Base-by-base conservation (phyloP, 2,329 filamentous ascomycete species). In the Metarhizium sp. region DNA sequence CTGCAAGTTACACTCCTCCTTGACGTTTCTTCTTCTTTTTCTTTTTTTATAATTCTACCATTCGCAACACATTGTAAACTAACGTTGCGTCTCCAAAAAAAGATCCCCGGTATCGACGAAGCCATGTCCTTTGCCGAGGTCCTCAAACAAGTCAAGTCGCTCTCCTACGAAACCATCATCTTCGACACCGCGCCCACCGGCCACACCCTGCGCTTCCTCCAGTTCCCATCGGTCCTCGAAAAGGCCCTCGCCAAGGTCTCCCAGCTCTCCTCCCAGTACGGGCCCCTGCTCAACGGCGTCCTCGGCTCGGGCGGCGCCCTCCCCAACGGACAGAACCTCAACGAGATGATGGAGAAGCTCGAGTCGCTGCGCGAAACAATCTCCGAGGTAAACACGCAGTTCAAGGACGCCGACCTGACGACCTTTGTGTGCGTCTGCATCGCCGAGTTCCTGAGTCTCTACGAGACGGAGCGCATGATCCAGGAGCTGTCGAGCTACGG, bases 101-200 rank as follows among this genome's bases (percentile, higher is more conserved):
- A 95, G 90, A 99, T 99, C 59, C 94, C 94, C 18, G 94, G 94
- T 74, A 95, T 99, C 59, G 94, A 99, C 70, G 94, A 99, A 74
- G 94, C 94, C 71, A 99, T 99, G 94, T 96, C 92, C 56, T 99
- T 99, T 69, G 94, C 94, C 70, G 94, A 99, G 77, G 94, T 99
- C 61, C 82, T 99, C 67, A 99, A 99, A 75, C 94, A 99, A 75
- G 94, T 99, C 76, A 97, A 97, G 76, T 95, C 90, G 45, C 88
- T 97, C 69, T 95, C 91, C 51, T 99, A 99, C 81, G 94, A 97
- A 73, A 90, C 92, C 67, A 97, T 99, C 75, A 90, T 99, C 72
- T 99, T 99, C 81, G 94, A 99, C 73, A 99, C 94, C 38, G 94
- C 94, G 3, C 94, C 94, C 16, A 99, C 94, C 16, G 94, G 94